A percentile compares a stretch with the other conserved stretches of the same genome.
Evolutionary conservation across 2,329 filamentous ascomycete genomes (phyloP).

Genomic region (Torrubiella hemipterigena): DNA sequence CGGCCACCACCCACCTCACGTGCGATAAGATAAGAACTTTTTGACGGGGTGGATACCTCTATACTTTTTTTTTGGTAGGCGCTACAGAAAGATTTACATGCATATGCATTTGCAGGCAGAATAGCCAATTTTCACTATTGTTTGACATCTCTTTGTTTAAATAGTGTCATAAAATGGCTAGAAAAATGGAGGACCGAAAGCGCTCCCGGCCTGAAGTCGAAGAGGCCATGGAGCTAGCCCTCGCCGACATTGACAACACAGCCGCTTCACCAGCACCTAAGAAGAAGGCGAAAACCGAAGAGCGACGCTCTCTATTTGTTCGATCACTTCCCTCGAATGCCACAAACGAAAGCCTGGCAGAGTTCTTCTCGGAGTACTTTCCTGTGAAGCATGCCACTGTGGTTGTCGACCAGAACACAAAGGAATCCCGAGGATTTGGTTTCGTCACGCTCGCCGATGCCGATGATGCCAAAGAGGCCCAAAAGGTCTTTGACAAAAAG

Average conservation of each 20-base stretch:
- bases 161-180: constrained; percentile 13
- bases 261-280: constrained; percentile 27
- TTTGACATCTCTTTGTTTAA: constrained; percentile 3
- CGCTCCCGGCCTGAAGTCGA: constrained; percentile 21
- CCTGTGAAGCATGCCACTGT: constrained; percentile 95
- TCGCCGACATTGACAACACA: constrained; percentile 19
- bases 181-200: constrained; percentile 20
- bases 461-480: constrained; percentile 75
- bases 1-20: constrained; percentile 15
- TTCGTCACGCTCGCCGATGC: constrained; percentile 91
- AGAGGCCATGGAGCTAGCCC: constrained; percentile 14
- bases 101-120: background rate
- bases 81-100: background rate
- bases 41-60: too few species aligned
- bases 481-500: constrained; percentile 69
- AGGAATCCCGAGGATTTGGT: constrained; percentile 81
- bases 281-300: constrained; percentile 49
- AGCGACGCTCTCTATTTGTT: constrained; percentile 72
- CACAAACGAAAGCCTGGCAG: constrained; percentile 72
- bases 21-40: constrained; percentile 19
- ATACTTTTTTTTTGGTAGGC: constrained; percentile 13
- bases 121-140: too few species aligned
- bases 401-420: constrained; percentile 74
- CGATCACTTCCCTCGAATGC: constrained; percentile 68
- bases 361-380: constrained; percentile 87